Evolutionary conservation across 805 yeast genomes (phyloP), one percentile per base, ranked within the genome.

Genomic region (Clavispora carvajalis): DNA sequence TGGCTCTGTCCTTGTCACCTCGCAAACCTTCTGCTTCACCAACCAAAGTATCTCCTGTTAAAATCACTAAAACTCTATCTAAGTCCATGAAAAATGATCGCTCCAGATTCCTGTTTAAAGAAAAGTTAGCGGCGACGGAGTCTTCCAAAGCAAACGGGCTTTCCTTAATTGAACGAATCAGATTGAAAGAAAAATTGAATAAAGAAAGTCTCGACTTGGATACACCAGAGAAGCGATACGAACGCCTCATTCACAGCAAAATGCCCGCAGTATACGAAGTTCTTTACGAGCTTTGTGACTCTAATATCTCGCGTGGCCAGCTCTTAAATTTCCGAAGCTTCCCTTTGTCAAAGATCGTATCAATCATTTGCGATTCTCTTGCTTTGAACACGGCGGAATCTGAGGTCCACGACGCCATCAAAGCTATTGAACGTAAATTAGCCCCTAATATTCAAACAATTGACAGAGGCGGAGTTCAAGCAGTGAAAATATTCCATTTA

Each of bases 81-180:
- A 40, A 41, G 10, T 46, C 44, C 2, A 47, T 68, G 36, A 55
- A 57, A 39, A 73, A 72, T 44, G 60, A 60, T 23, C 44, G 63
- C 10, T 49, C 62, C 1, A 65, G 62, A 36, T 72, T 65, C 51
- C 53, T 51, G 30, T 72, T 67, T 44, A 58, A 58, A 33, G 65
- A 59, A 28, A 55, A 52, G 31, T 21, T 29, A n/a, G 26, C 28
- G 10, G 19, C 25, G 18, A 28, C 22, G 3, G 38, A 36, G 10
- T 22, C 36, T n/a, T 30, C 38, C n/a, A 19, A 23, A 22, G 24
- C 38, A 8, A 35, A 46, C 15, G 71, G 71, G 1, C 48, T 60
- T 8, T 53, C 69, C 1, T 47, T 73, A 5, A 44, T 71, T 10
- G 71, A 73, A 33, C 53, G 76, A 34, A 67, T 71, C 36, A 59